A percentile compares a stretch with the other conserved stretches of the same genome.
Conservation (phyloP, 2,329 filamentous ascomycete species). For the Ceratocystis lukuohia region DNA sequence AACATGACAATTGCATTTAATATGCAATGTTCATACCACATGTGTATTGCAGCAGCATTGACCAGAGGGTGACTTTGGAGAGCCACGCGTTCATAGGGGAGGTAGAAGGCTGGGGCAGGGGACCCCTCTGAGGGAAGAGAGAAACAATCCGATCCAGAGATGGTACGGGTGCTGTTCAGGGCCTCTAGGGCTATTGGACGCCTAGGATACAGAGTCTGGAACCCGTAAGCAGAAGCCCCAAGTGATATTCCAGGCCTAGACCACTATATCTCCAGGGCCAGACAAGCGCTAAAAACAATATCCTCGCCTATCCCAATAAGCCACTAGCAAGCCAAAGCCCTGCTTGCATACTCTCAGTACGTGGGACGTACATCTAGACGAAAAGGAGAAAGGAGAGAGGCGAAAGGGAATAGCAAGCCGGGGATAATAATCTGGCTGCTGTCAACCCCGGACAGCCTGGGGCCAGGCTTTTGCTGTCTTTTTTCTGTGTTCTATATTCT, state of each 20-base stretch:
- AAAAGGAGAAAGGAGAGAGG: background rate
- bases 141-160: too few relatives aligned
- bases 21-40: too few relatives aligned
- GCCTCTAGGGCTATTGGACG: background rate
- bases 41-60: background rate
- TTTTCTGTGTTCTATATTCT: too few relatives aligned
- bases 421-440: background rate
- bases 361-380: too few relatives aligned
- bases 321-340: background rate
- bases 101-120: background rate
- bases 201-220: background rate
- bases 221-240: background rate
- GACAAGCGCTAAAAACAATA: background rate
- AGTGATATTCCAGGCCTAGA: background rate
- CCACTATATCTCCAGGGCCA: background rate
- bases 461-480: background rate
- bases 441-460: background rate
- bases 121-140: background rate
- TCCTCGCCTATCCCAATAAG: background rate
- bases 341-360: too few relatives aligned
- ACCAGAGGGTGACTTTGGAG: background rate
- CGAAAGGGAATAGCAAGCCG: background rate
- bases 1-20: background rate
- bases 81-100: background rate
- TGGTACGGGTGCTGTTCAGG: background rate